phyloP scores from a whole-genome alignment of 805 yeast genomes.

The Hanseniaspora hatyaiensis region DNA sequence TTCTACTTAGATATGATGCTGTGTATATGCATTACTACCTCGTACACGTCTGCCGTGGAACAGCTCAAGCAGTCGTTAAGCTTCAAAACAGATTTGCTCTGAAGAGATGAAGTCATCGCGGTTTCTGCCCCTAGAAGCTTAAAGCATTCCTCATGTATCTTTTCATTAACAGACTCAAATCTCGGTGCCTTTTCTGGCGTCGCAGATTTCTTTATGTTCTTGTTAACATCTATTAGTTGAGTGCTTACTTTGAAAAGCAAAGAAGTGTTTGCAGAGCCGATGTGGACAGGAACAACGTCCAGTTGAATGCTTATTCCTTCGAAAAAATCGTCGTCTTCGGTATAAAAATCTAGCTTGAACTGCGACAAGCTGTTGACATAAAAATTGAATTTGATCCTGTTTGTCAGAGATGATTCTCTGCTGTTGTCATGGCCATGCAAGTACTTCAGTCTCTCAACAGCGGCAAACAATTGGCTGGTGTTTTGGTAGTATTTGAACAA shows the following conservation, averaged over 20 bases:
- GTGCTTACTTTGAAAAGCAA: neutral
- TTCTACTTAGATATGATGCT: constrained; percentile 16
- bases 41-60: constrained; percentile 25
- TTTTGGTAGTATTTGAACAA: constrained; percentile 30
- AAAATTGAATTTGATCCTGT: neutral
- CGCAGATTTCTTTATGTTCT: neutral
- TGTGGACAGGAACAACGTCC: neutral
- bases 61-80: constrained; percentile 27
- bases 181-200: neutral
- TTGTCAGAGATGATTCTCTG: too few relatives aligned
- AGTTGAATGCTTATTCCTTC: constrained; percentile 1
- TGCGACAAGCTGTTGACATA: constrained; percentile 9
- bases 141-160: constrained; percentile 10
- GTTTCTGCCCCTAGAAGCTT: too few relatives aligned
- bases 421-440: too few relatives aligned
- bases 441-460: constrained; percentile 19
- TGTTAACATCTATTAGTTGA: neutral
- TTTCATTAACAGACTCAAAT: neutral
- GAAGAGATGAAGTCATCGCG: too few relatives aligned
- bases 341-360: constrained; percentile 10
- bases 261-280: neutral
- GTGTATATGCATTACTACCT: constrained; percentile 25
- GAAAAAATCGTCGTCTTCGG: neutral
- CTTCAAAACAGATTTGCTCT: constrained; percentile 20
- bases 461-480: constrained; percentile 26